phyloP scores from a whole-genome alignment of 306 rosid species.

The Lotus japonicus region DNA sequence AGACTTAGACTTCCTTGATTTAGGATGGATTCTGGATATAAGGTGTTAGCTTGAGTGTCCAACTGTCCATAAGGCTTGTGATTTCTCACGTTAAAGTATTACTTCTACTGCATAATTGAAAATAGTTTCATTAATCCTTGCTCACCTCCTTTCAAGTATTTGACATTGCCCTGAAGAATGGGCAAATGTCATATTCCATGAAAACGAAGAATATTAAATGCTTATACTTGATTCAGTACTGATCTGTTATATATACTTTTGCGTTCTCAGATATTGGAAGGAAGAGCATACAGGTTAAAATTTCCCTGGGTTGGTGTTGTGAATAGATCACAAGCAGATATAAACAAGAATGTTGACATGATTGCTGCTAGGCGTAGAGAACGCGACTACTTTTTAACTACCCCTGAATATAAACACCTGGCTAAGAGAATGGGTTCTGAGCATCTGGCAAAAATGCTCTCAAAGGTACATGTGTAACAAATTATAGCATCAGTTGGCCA shows the following conservation, averaged over 20 bases:
- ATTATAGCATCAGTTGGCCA: not conserved
- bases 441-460: conserved; percentile 88
- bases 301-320: conserved; percentile 97
- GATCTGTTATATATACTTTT: conserved; percentile 10
- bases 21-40: not conserved
- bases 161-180: not conserved
- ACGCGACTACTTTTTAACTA: conserved; percentile 66
- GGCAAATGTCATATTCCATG: not conserved
- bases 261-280: conserved; percentile 68
- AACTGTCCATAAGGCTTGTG: not conserved
- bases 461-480: conserved; percentile 52
- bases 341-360: conserved; percentile 96
- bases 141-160: not conserved
- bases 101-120: not conserved
- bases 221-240: not conserved
- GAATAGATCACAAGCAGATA: conserved; percentile 86
- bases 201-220: not conserved
- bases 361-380: conserved; percentile 96
- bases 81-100: not conserved
- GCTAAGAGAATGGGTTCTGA: conserved; percentile 93
- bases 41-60: not conserved
- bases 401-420: conserved; percentile 85
- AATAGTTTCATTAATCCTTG: not conserved
- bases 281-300: conserved; percentile 68
- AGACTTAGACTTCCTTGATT: not conserved